Evolutionary conservation across 2,329 filamentous ascomycete genomes (phyloP).

Genomic region (Fusarium duplospermum): DNA sequence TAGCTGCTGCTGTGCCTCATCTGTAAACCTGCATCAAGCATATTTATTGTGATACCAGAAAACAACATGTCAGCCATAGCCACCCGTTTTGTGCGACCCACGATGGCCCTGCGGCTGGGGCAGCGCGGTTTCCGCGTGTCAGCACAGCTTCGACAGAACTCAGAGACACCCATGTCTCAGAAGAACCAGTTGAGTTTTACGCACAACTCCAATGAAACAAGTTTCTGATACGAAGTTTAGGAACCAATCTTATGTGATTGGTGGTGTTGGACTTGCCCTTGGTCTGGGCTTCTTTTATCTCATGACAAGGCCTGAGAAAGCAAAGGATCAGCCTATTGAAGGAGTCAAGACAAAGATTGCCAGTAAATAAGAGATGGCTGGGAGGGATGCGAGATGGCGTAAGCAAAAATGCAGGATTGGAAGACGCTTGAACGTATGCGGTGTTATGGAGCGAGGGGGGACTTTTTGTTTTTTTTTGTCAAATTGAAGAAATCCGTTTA

Average conservation of each 20-base stretch:
- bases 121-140: conserved; percentile 22
- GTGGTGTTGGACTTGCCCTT: conserved; percentile 29
- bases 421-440: neutral
- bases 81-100: conserved; percentile 27
- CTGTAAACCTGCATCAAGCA: neutral
- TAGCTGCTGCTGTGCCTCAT: neutral
- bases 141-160: neutral
- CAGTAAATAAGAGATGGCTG: neutral
- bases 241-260: conserved; percentile 11
- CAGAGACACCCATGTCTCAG: neutral
- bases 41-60: neutral
- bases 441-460: neutral
- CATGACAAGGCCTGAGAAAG: conserved; percentile 5
- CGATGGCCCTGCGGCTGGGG: conserved; percentile 11
- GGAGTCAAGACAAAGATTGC: neutral
- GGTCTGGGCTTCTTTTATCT: conserved; percentile 33
- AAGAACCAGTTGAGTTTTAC: conserved; percentile 8
- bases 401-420: conserved; percentile 16
- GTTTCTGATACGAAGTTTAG: conserved; percentile 1
- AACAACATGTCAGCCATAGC: conserved; percentile 21
- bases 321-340: conserved; percentile 20
- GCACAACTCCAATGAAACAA: neutral
- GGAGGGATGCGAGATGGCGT: conserved; percentile 18
- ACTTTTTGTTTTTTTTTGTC: neutral
- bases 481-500: neutral